Evolutionary conservation across 306 rosid species (phyloP).

Genomic region (Mimosa pudica): DNA sequence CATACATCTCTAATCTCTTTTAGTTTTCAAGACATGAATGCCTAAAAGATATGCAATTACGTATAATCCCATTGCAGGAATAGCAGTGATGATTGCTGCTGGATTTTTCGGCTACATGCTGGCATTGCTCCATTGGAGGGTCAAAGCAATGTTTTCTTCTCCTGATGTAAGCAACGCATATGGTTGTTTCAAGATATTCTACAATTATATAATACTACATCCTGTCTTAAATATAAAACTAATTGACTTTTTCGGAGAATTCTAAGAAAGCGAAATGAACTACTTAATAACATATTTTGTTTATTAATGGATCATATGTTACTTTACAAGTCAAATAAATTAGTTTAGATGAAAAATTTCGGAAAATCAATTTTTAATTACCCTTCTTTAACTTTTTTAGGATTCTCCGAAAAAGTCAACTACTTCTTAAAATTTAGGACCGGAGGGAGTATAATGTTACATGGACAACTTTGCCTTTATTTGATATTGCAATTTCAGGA

Average conservation of each 20-base stretch:
- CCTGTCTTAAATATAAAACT: no score
- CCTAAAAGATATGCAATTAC: slow-evolving; percentile 17
- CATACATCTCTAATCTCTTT: slow-evolving; percentile 13
- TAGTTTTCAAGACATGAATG: slow-evolving; percentile 20
- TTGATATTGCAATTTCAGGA: slow-evolving; percentile 55
- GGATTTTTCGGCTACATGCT: slow-evolving; percentile 85
- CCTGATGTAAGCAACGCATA: slow-evolving; percentile 47
- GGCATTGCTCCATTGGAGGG: slow-evolving; percentile 75
- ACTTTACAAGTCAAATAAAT: no score
- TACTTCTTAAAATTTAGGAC: no score
- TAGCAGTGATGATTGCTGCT: slow-evolving; percentile 71
- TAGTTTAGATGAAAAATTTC: no score
- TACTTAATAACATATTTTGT: no score
- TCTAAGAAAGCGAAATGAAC: no score
- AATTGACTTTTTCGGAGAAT: no score
- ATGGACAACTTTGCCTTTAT: not conserved
- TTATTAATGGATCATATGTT: no score
- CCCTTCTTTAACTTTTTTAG: no score
- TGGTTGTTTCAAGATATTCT: not conserved
- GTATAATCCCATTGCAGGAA: slow-evolving; percentile 52
- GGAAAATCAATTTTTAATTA: no score
- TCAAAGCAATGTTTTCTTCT: slow-evolving; percentile 79
- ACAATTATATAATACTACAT: not conserved
- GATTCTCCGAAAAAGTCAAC: no score
- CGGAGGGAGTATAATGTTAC: not conserved